A percentile compares a stretch with the other conserved stretches of the same genome.
Evolutionary conservation across 1,284 basidiomycete genomes (phyloP).

Genomic region (Microstroma glucosiphilum): DNA sequence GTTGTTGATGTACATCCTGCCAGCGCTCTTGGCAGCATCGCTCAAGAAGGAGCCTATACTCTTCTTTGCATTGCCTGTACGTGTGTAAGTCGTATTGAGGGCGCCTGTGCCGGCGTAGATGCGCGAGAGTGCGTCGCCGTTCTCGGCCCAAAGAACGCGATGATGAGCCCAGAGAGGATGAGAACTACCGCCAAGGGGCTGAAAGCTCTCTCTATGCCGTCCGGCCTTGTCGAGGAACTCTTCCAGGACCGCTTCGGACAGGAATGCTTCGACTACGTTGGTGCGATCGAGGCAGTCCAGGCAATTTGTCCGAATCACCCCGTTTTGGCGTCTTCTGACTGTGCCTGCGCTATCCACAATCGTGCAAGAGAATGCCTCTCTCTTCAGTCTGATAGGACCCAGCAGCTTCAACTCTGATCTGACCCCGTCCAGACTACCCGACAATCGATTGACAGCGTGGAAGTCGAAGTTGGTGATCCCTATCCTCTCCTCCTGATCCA

Average conservation of each 20-base stretch:
- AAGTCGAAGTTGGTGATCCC: slow-evolving; percentile 87
- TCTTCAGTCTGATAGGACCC: slow-evolving; percentile 52
- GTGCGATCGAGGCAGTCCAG: slow-evolving; percentile 93
- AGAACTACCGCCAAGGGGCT: slow-evolving; percentile 17
- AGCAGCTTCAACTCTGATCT: slow-evolving; percentile 65
- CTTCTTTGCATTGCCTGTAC: slow-evolving; percentile 71
- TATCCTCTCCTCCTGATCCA: slow-evolving; percentile 26
- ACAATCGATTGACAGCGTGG: slow-evolving; percentile 68
- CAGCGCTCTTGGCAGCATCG: slow-evolving; percentile 83
- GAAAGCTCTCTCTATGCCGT: slow-evolving; percentile 18
- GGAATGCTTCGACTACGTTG: slow-evolving; percentile 84
- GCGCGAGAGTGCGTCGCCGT: slow-evolving; percentile 53
- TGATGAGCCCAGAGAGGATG: slow-evolving; percentile 73
- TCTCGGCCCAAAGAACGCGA: slow-evolving; percentile 79
- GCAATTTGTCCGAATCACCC: slow-evolving; percentile 90
- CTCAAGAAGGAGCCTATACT: slow-evolving; percentile 63
- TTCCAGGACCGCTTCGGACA: slow-evolving; percentile 41
- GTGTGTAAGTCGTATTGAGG: slow-evolving; percentile 88
- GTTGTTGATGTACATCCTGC: slow-evolving; percentile 85
- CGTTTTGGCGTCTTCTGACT: slow-evolving; percentile 60
- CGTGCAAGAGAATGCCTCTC: slow-evolving; percentile 79
- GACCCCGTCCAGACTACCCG: slow-evolving; percentile 81
- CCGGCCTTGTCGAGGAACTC: slow-evolving; percentile 27
- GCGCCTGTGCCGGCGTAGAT: slow-evolving; percentile 97
- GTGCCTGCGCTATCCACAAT: slow-evolving; percentile 54